Evolutionary conservation across 129 eudicot genomes (phyloP), one percentile per base, ranked within the genome.

Genomic region (Saussurea involucrata): DNA sequence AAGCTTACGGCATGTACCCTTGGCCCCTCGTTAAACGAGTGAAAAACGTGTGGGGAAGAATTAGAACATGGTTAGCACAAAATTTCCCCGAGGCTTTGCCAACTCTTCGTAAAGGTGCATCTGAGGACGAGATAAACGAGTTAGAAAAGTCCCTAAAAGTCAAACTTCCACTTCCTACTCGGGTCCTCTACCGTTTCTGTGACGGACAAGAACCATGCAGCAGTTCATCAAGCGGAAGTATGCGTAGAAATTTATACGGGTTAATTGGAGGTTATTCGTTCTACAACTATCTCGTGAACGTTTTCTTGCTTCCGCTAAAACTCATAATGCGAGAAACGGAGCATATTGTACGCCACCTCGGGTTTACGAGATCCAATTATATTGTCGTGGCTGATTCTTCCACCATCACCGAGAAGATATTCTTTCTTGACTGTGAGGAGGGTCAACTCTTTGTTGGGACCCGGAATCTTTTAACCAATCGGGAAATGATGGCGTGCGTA

Each of bases 371-470:
- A 12, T 66, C 80, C 3, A 76, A 82, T 71, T 81, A 88, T 80
- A 24, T 91, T 28, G 86, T 82, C 24, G 79, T 89, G 63, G 98
- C 96, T 24, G 83, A 87, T 77, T 89, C 98, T 68, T 27, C 69
- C 0, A 85, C 83, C 33, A 40, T 2, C 69, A 78, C 72, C 24
- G 82, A 83, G n/a, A 94, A 94, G 88, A 36, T 75, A 60, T 94
- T 94, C 81, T 85, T 86, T 75, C 88, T 94, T 15, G 81, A 94
- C 66, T 91, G 97, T 80, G 72, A 66, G 73, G 84, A 69, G 42
- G 97, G 92, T 66, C 98, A 94, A 76, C 85, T 94, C 40, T 84
- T 74, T 81, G 98, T 94, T 40, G 98, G 98, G 67, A 91, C 93
- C 11, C 77, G 82, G 78, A 89, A 83, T 83, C 86, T 91, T 71